Evolutionary conservation across 2,329 filamentous ascomycete genomes (phyloP).

Genomic region (Xylaria sp.): DNA sequence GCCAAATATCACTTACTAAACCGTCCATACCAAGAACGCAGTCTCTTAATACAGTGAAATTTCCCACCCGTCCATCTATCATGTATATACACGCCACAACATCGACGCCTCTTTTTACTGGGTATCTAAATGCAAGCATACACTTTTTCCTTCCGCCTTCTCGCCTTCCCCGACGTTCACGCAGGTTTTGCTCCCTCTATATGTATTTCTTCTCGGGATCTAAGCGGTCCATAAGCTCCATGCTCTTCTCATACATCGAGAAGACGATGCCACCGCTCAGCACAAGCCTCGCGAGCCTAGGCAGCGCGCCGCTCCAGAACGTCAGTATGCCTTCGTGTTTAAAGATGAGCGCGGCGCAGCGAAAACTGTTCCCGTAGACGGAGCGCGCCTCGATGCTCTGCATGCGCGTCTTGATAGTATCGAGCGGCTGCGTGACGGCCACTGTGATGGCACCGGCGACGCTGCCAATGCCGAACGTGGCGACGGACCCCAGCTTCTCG

Average conservation of each 20-base stretch:
- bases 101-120: slow-evolving; percentile 30
- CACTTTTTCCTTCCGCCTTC: background rate
- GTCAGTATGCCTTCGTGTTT: slow-evolving; percentile 89
- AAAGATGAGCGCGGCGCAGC: slow-evolving; percentile 85
- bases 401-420: slow-evolving; percentile 98
- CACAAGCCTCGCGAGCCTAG: slow-evolving; percentile 83
- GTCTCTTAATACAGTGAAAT: slow-evolving; percentile 11
- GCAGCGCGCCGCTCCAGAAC: slow-evolving; percentile 93
- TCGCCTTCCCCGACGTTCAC: slow-evolving; percentile 53
- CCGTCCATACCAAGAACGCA: background rate
- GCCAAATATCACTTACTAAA: background rate
- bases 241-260: slow-evolving; percentile 97
- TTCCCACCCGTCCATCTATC: slow-evolving; percentile 10
- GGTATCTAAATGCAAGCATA: slow-evolving; percentile 41
- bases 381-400: slow-evolving; percentile 88
- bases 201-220: slow-evolving; percentile 90
- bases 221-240: slow-evolving; percentile 81
- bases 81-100: slow-evolving; percentile 21
- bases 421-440: slow-evolving; percentile 78
- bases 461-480: slow-evolving; percentile 91
- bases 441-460: slow-evolving; percentile 92
- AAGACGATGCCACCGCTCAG: slow-evolving; percentile 97
- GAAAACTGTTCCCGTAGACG: slow-evolving; percentile 87
- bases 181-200: slow-evolving; percentile 70
- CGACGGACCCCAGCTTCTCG: slow-evolving; percentile 88